Percentiles rank a stretch among this genome's conserved stretches.
Conservation (phyloP, 805 yeast species). For the Hanseniaspora meyeri region DNA sequence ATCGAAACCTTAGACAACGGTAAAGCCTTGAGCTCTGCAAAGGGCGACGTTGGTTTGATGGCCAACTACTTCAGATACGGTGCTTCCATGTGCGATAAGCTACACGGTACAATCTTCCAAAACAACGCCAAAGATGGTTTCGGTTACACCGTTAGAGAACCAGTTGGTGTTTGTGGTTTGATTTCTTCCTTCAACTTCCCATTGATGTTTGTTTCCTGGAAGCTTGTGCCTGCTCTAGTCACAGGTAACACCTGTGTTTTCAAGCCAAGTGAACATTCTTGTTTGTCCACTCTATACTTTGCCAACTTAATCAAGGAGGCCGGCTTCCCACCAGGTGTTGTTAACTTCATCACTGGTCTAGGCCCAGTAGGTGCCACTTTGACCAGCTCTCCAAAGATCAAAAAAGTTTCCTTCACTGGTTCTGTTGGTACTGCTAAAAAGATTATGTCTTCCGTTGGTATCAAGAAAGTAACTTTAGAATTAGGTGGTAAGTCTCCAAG, state of each 20-base stretch:
- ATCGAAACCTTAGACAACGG: constrained; percentile 88
- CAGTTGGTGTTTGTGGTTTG: constrained; percentile 80
- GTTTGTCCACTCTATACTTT: constrained; percentile 63
- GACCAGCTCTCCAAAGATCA: constrained; percentile 56
- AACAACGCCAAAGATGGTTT: constrained; percentile 55
- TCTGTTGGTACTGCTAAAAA: constrained; percentile 71
- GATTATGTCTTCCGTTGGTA: constrained; percentile 61
- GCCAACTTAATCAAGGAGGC: constrained; percentile 57
- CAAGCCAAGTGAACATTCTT: constrained; percentile 82
- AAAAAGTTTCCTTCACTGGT: constrained; percentile 80
- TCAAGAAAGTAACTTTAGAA: constrained; percentile 73
- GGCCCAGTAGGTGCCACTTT: constrained; percentile 67
- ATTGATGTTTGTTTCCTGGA: constrained; percentile 76
- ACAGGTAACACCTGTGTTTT: constrained; percentile 76
- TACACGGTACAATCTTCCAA: constrained; percentile 40
- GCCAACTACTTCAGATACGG: constrained; percentile 66
- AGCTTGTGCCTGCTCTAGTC: constrained; percentile 73
- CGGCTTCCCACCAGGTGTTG: constrained; percentile 72
- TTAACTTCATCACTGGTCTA: constrained; percentile 67
- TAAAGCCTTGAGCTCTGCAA: constrained; percentile 60
- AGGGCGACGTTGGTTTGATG: constrained; percentile 64
- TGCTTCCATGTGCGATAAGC: constrained; percentile 72
- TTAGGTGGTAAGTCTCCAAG: constrained; percentile 83
- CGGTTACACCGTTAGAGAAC: constrained; percentile 61
- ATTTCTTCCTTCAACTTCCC: constrained; percentile 94